These are phyloP conservation scores for Pseudogymnoascus sp. DNA, from an alignment of 2,329 filamentous ascomycete species.

Conservation along the genomic window DNA sequence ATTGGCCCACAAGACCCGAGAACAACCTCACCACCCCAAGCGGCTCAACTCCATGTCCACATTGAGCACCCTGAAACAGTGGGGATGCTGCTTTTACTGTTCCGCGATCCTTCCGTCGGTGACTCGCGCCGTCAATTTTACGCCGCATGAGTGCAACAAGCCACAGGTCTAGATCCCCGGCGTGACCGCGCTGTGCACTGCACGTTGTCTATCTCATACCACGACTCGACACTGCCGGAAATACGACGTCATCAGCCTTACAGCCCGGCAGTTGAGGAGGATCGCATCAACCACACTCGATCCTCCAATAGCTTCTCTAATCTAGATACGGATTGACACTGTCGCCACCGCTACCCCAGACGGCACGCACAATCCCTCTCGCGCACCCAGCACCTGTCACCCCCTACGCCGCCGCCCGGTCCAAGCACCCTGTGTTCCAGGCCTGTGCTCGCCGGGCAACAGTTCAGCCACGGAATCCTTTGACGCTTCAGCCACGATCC, in stretches of 20 bases:
- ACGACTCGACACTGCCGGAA: not conserved
- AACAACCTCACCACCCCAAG: not conserved
- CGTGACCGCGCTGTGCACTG: not conserved
- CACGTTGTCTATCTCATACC: no score
- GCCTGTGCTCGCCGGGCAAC: not conserved
- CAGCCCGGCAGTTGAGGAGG: not conserved
- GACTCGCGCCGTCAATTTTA: not conserved
- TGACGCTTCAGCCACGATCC: not conserved
- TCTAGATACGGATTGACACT: not conserved
- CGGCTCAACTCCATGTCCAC: not conserved
- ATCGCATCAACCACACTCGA: not conserved
- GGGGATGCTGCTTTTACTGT: not conserved
- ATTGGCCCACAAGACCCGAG: not conserved
- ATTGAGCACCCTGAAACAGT: not conserved
- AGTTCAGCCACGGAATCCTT: not conserved
- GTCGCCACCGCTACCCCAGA: not conserved
- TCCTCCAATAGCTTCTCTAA: not conserved
- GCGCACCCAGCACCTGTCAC: not conserved
- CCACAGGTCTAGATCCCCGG: slow-evolving; percentile 1
- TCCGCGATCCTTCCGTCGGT: not conserved
- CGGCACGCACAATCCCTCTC: not conserved
- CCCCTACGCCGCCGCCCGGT: not conserved
- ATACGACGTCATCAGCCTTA: not conserved
- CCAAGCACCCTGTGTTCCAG: slow-evolving; percentile 5
- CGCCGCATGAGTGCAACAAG: not conserved